Conservation (phyloP, 306 rosid genomes). For the Rubus idaeus region DNA sequence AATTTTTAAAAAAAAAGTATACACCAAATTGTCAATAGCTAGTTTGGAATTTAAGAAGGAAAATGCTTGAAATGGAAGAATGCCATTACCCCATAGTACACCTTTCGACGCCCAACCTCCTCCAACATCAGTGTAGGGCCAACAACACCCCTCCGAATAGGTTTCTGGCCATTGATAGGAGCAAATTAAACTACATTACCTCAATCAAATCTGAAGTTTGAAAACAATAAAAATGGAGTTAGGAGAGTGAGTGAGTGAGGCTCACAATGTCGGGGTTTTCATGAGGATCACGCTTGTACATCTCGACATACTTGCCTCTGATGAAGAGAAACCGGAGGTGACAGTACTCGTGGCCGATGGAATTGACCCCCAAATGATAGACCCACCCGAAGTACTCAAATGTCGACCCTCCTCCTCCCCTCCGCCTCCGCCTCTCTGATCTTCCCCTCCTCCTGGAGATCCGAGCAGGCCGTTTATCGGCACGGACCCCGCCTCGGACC, state of each 20-base stretch:
- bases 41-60: neutral
- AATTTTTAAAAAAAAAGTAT: neutral
- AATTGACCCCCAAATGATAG: slow-evolving; percentile 74
- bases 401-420: slow-evolving; percentile 34
- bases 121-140: slow-evolving; percentile 90
- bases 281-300: slow-evolving; percentile 92
- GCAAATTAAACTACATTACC: neutral
- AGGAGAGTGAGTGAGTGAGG: neutral
- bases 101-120: slow-evolving; percentile 63
- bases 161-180: slow-evolving; percentile 48
- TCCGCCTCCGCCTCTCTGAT: neutral
- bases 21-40: neutral
- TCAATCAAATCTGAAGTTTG: neutral
- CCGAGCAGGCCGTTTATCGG: too few relatives aligned
- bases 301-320: slow-evolving; percentile 61
- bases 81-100: slow-evolving; percentile 57
- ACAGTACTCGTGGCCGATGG: slow-evolving; percentile 80
- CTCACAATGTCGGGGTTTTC: slow-evolving; percentile 76
- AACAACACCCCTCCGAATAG: slow-evolving; percentile 78
- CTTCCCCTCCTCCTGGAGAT: neutral
- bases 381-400: slow-evolving; percentile 85
- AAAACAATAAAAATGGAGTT: neutral
- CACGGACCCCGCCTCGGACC: too few relatives aligned
- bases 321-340: slow-evolving; percentile 73
- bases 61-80: neutral